Conservation (phyloP, 345 rosid genomes). For the thale cress (Arabidopsis thaliana) region TAIR10.1 NC_003070.9:28861501-28862000, state of each 20-base stretch:
- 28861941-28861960: constrained; percentile 40
- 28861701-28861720: background rate
- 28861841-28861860: constrained; percentile 35
- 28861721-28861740: background rate
- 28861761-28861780: background rate
- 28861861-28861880: constrained; percentile 11
- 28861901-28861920: constrained; percentile 42
- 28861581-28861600: background rate
- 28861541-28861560: background rate
- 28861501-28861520: too few relatives aligned
- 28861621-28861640: background rate
- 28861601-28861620: background rate
- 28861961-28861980: constrained; percentile 45
- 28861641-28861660: background rate
- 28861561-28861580: background rate
- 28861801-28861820: constrained; percentile 40
- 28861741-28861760: background rate
- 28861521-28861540: too few relatives aligned
- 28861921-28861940: constrained; percentile 41
- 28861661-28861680: background rate
- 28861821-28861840: constrained; percentile 39
- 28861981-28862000: constrained; percentile 52
- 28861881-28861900: constrained; percentile 38
- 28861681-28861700: constrained; percentile 1
- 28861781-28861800: constrained; percentile 33